Base-by-base conservation (phyloP, 2,329 filamentous ascomycete species). In the Alternaria infectoria region DNA sequence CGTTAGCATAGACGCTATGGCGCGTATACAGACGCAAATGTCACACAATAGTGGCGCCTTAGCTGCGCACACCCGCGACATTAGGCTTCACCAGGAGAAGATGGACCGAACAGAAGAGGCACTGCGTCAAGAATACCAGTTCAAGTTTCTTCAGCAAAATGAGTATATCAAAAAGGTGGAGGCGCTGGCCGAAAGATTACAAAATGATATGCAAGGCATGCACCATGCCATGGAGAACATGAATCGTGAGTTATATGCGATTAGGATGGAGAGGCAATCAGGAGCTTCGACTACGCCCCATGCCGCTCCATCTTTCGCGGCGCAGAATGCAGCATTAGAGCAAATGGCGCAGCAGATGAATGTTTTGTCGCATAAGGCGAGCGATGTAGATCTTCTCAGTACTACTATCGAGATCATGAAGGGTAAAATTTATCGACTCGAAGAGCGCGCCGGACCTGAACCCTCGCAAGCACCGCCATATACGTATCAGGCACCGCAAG, bases 351-450 rank as follows among this genome's bases (percentile, higher is more conserved):
- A 74, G 19, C 81, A 82, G 62, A 70, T 84, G 3, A 72, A 76
- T 52, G 71, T 72, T 25, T 73, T 84, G 23, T 77, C 81, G 8
- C 77, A 76, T 50, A 83, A 83, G 69, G 79, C 80, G 9, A 82
- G 80, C 30, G 83, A 85, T 62, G 74, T 85, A 11, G 83, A 85
- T 56, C 79, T 74, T 6, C 64, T 86, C 49, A 83, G 80, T 65
- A 76, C 85, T 67, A 81, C 82, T 54, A 71, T 85, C 11, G 82
- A 84, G 54, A 80, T 85, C 12, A 75, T 86, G 72, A 84, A 83
- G 71, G 81, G 82, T 58, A 82, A 81, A 49, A 74, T 85, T 21
- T 74, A 77, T 55, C 74, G 75, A 11, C 66, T 82, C 15, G 80
- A 81, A 65, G 78, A 82, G 23, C 59, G 46, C n/a, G 49, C 66